These are phyloP conservation scores for Cercospora beticola DNA, from an alignment of 2,329 filamentous ascomycete species.

Conservation along the genomic window DNA sequence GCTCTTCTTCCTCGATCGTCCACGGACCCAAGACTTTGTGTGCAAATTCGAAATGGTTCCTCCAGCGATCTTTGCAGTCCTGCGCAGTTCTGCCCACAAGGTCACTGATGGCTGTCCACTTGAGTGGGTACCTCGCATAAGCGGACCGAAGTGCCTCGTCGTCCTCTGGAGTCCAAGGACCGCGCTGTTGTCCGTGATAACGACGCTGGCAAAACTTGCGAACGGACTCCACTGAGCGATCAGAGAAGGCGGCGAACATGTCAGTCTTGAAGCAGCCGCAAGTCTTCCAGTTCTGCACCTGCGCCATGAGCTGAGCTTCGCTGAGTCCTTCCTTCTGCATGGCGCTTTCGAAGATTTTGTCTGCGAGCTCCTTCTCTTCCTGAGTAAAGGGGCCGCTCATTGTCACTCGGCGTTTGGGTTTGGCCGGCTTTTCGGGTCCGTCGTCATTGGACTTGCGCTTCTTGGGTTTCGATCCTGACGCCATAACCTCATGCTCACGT, in stretches of 20 bases:
- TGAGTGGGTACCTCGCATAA: slow-evolving; percentile 51
- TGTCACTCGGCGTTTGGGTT: slow-evolving; percentile 3
- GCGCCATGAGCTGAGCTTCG: slow-evolving; percentile 25
- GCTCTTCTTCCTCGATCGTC: slow-evolving; percentile 60
- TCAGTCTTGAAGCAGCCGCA: slow-evolving; percentile 35
- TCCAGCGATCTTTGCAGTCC: slow-evolving; percentile 69
- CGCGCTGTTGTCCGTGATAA: slow-evolving; percentile 64
- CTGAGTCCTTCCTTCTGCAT: slow-evolving; percentile 19
- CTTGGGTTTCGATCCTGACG: background rate
- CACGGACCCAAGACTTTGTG: slow-evolving; percentile 57
- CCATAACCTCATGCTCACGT: background rate
- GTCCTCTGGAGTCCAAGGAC: slow-evolving; percentile 59
- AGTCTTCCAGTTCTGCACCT: slow-evolving; percentile 33
- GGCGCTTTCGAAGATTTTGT: slow-evolving; percentile 30
- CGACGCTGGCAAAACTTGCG: slow-evolving; percentile 56
- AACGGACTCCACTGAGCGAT: slow-evolving; percentile 38
- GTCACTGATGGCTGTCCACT: slow-evolving; percentile 64
- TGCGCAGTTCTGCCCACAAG: slow-evolving; percentile 63
- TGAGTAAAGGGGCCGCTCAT: slow-evolving; percentile 20
- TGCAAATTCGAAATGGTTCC: slow-evolving; percentile 63
- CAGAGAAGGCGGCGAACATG: slow-evolving; percentile 33
- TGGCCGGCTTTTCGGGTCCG: background rate
- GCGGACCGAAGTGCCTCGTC: slow-evolving; percentile 55
- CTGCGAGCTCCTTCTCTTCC: slow-evolving; percentile 31
- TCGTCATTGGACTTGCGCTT: background rate